Percentiles rank a stretch among this genome's conserved stretches.
Evolutionary conservation across 2,329 filamentous ascomycete species (phyloP).

Genomic region (Penicillium sp.): DNA sequence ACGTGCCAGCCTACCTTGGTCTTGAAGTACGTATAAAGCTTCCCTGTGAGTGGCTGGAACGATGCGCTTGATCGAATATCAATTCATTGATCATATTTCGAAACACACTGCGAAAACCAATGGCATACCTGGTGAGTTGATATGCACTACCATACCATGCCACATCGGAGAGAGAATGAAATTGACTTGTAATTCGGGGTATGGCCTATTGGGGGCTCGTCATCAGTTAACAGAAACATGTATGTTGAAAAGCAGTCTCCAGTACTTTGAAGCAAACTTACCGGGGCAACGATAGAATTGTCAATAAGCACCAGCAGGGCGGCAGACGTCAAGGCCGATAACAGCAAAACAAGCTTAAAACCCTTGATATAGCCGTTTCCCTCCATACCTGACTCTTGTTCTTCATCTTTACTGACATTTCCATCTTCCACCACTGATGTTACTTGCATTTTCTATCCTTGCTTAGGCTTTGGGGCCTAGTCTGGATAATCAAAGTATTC

Average conservation of each 20-base stretch:
- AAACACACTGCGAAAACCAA: background rate
- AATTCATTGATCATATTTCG: background rate
- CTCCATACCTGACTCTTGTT: too few species aligned
- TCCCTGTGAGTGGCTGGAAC: constrained; percentile 1
- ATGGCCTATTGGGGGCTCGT: background rate
- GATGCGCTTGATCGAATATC: background rate
- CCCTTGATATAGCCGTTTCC: too few species aligned
- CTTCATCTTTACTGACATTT: too few species aligned
- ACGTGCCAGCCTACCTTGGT: background rate
- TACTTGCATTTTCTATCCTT: too few species aligned
- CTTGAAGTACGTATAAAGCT: background rate
- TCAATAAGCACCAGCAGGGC: background rate
- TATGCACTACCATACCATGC: constrained; percentile 8
- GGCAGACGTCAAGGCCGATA: background rate
- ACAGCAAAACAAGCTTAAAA: too few species aligned
- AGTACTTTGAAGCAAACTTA: background rate
- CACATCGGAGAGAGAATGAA: constrained; percentile 4
- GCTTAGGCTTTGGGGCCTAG: too few species aligned
- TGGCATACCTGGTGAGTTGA: background rate
- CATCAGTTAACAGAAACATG: background rate
- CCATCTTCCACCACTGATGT: too few species aligned
- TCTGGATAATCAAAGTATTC: too few species aligned
- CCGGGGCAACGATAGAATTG: background rate
- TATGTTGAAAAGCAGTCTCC: background rate
- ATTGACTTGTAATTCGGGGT: constrained; percentile 3